Evolutionary conservation across 1,284 basidiomycete genomes (phyloP).

Genomic region (Irpex sp.): DNA sequence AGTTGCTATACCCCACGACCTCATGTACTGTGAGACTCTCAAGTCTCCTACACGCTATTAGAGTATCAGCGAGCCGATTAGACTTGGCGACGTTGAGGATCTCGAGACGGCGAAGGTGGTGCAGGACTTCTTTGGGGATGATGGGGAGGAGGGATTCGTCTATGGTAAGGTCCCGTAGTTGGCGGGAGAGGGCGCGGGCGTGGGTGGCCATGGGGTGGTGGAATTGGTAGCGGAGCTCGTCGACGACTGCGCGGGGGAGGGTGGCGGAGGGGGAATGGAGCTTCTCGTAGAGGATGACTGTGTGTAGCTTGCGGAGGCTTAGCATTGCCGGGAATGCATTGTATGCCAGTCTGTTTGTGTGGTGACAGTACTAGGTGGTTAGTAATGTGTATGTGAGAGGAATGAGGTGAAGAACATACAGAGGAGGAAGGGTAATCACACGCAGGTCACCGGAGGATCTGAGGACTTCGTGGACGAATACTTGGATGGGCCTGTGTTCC

Average conservation of each 20-base stretch:
- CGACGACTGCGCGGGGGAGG: background rate
- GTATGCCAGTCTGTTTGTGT: background rate
- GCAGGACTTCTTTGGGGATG: constrained; percentile 6
- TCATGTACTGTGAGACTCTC: constrained; percentile 6
- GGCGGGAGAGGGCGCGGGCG: background rate
- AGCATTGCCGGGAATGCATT: background rate
- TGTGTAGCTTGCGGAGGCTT: background rate
- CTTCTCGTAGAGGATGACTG: background rate
- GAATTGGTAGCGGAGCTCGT: constrained; percentile 2
- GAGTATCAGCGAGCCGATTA: background rate
- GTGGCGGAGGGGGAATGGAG: background rate
- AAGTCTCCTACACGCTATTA: background rate
- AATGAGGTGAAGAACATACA: background rate
- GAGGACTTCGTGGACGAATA: background rate
- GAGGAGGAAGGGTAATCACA: background rate
- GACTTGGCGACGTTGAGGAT: constrained; percentile 3
- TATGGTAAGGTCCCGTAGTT: background rate
- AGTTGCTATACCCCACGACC: background rate
- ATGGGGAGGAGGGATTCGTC: constrained; percentile 1
- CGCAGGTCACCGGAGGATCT: background rate
- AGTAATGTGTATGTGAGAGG: background rate
- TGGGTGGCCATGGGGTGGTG: background rate
- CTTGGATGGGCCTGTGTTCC: background rate
- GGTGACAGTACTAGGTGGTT: background rate
- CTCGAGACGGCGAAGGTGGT: constrained; percentile 4